Evolutionary conservation across 2,329 filamentous ascomycete species (phyloP), one percentile per base, ranked within the genome.

Genomic region (Ascochyta clinopodiicola): DNA sequence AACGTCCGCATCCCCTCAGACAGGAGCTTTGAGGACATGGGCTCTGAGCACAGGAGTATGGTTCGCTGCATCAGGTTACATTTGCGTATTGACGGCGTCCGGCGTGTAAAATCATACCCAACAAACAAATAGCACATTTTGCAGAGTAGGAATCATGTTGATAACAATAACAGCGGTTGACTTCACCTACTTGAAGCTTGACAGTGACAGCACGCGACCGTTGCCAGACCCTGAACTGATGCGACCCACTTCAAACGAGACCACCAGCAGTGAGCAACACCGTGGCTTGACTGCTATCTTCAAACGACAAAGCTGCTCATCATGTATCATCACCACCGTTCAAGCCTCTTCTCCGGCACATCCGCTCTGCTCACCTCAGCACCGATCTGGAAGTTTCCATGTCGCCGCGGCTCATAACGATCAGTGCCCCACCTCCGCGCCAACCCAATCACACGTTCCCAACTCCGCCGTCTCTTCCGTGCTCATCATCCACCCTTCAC

Each of bases 321-420:
- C 39, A 39, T 49, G 45, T 9, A 22, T n/a, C 22, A 21, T 29
- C 17, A 17, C 29, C 35, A 36, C 2, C 25, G 52, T 22, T 34
- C 17, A 25, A 29, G 29, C n/a, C 9, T 32, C 24, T 31, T 25
- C 47, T 48, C 48, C 48, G 44, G 35, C 22, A 31, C 35, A 40
- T 48, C 49, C 48, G 49, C 35, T 24, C 32, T 57, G 54, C 48
- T 57, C 54, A 57, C 54, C 25, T 57, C 54, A 52, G 44, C 54
- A 43, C 29, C 25, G 49, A n/a, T 68, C 65, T 67, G 54, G 65
- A 68, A 68, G 63, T 46, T 68, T 68, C 65, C 48, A 67, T 53
- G 46, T 40, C 32, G 49, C 46, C 44, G 49, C 31, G 52, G 52
- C 52, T 43, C 52, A 38, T 56, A 50, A 66, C 52, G 57, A 17